phyloP scores from a whole-genome alignment of 2,329 filamentous ascomycete species.

The Sordariomycetes sp. region DNA sequence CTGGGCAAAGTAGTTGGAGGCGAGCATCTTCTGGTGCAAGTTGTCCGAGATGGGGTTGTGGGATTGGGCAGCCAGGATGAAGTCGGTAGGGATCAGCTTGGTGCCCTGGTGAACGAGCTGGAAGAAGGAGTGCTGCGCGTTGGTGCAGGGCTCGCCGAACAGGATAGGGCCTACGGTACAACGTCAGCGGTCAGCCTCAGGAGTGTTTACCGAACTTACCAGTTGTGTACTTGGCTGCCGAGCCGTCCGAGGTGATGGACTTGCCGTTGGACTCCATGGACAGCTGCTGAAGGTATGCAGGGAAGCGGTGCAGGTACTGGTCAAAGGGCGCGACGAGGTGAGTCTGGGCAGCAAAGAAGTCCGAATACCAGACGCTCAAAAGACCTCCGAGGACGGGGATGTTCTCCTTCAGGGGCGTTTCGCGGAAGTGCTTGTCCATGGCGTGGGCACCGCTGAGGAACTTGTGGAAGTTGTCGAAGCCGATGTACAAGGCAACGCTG shows the following conservation, averaged over 20 bases:
- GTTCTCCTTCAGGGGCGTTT: conserved; percentile 85
- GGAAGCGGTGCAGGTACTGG: conserved; percentile 98
- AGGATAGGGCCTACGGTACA: conserved; percentile 77
- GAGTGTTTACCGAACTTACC: conserved; percentile 26
- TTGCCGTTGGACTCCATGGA: conserved; percentile 99
- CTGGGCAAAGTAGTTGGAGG: conserved; percentile 86
- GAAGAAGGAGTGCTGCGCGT: conserved; percentile 99
- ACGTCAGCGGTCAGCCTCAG: conserved; percentile 10
- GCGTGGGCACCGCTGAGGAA: conserved; percentile 91
- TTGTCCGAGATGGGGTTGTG: conserved; percentile 93
- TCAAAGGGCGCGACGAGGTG: conserved; percentile 97
- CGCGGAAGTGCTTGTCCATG: conserved; percentile 97
- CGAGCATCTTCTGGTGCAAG: conserved; percentile 93
- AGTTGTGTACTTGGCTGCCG: conserved; percentile 94
- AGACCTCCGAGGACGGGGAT: conserved; percentile 89
- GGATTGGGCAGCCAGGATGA: conserved; percentile 91
- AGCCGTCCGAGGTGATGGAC: conserved; percentile 80
- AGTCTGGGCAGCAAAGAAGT: conserved; percentile 97
- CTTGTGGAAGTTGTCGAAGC: conserved; percentile 94
- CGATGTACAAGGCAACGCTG: conserved; percentile 89
- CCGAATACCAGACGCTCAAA: conserved; percentile 95
- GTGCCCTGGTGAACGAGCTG: conserved; percentile 98
- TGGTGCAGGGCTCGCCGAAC: conserved; percentile 97
- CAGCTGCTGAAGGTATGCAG: conserved; percentile 95
- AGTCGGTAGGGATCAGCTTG: conserved; percentile 96